phyloP scores from a whole-genome alignment of 352 stramenopile genomes.

The Phytophthora colocasiae region DNA sequence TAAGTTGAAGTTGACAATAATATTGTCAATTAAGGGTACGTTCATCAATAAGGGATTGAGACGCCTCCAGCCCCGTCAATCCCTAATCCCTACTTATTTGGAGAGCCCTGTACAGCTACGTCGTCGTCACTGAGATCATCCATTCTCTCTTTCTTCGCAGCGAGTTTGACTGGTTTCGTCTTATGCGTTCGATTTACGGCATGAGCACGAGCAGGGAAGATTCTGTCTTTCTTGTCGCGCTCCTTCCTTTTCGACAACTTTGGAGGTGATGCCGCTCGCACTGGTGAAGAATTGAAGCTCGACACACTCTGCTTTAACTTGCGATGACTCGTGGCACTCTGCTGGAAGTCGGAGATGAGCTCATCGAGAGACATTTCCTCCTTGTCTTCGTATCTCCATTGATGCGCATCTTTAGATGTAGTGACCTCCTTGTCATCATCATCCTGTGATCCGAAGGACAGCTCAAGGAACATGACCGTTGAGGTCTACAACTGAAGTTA shows the following conservation, averaged over 20 bases:
- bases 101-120: no score
- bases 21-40: no score
- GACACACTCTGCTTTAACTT: slow-evolving; percentile 3
- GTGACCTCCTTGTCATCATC: slow-evolving; percentile 10
- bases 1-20: no score
- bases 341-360: slow-evolving; percentile 59
- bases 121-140: slow-evolving; percentile 22
- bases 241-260: slow-evolving; percentile 21
- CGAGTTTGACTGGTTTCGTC: not conserved
- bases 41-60: no score
- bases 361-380: slow-evolving; percentile 50
- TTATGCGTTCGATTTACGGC: not conserved
- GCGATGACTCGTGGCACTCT: slow-evolving; percentile 35
- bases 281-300: slow-evolving; percentile 2
- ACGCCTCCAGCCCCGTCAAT: no score
- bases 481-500: not conserved
- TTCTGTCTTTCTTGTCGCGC: slow-evolving; percentile 4
- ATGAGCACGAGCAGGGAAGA: slow-evolving; percentile 7
- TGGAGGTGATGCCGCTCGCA: slow-evolving; percentile 13
- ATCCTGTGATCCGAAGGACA: slow-evolving; percentile 38
- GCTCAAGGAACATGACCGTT: slow-evolving; percentile 34
- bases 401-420: slow-evolving; percentile 3
- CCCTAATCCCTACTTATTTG: no score
- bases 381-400: slow-evolving; percentile 17
- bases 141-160: not conserved